Base-by-base conservation (phyloP, 768 basidiomycete genomes). In the Pilatotrama ljubarskyi region DNA sequence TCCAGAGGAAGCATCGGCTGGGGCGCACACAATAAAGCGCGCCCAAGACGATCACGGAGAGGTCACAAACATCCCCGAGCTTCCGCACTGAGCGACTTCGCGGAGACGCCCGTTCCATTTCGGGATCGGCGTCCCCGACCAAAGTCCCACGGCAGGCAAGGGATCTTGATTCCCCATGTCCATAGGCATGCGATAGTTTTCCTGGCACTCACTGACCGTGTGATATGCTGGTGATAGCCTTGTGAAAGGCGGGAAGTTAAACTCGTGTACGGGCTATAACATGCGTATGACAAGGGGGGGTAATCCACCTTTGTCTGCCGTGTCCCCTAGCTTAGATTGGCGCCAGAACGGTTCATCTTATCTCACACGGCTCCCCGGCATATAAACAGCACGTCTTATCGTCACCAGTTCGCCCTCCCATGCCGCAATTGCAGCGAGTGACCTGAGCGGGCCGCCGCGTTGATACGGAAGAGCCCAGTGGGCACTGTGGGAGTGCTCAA, bases 331-430 rank as follows among this genome's bases (percentile, higher is more conserved):
- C 50, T 49, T 49, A 55, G 52, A 50, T 55, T 22, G 52, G 26
- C 53, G 53, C 53, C 26, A n/a, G 38, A 4, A 10, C 0, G 14
- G 43, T 42, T 36, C 53, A 53, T 51, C 53, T 29, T 53, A 47
- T 51, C 38, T 25, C 11, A 10, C 36, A 26, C 36, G 43, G 54
- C 40, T 35, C 47, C 26, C 37, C 47, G 55, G 47, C 40, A 57
- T 57, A 57, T 49, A 49, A 57, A 50, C 55, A 62, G 55, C 61
- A 62, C 61, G 61, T 41, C 61, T 62, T 62, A 57, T 57, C 55
- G 37, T 47, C 50, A 47, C 44, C 18, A 24, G 24, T 18, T 53
- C 44, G 55, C 38, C 41, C 46, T 32, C 18, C 36, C 50, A 56
- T 61, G 55, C 49, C 60, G 60, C 60, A 51, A 61, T 61, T 35